Percentiles rank a stretch among this genome's conserved stretches.
phyloP scores from a whole-genome alignment of 495 filamentous ascomycete genomes.

The Chaetomium tenue region DNA sequence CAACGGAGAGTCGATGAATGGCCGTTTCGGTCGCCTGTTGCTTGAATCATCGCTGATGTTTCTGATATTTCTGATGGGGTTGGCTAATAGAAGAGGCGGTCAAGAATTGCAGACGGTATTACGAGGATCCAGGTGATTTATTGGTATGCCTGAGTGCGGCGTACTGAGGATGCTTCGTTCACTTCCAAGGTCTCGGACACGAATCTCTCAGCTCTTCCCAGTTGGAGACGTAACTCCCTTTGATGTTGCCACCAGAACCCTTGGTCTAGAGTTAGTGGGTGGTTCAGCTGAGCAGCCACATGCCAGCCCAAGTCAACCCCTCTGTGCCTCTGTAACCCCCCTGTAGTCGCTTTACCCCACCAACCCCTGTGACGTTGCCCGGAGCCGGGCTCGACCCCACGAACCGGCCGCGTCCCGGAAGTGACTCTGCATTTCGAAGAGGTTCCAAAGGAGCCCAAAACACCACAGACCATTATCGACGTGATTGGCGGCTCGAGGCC shows the following conservation, averaged over 20 bases:
- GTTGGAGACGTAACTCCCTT: not conserved
- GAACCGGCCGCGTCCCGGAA: constrained; percentile 3
- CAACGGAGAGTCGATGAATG: not conserved
- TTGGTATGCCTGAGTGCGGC: constrained; percentile 20
- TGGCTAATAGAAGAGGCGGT: constrained; percentile 1
- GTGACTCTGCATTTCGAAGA: constrained; percentile 34
- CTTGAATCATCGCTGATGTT: constrained; percentile 8
- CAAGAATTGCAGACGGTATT: not conserved
- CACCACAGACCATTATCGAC: not conserved
- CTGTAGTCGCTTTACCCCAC: constrained; percentile 23
- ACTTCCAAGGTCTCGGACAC: constrained; percentile 19
- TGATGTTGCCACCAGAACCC: not conserved
- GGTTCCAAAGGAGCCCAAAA: constrained; percentile 23
- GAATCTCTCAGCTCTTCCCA: constrained; percentile 8
- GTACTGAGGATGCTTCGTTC: not conserved
- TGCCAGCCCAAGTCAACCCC: not conserved
- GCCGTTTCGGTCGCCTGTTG: not conserved
- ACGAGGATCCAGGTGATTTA: constrained; percentile 5
- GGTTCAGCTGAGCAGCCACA: constrained; percentile 10
- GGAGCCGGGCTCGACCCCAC: constrained; percentile 9
- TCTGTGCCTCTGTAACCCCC: constrained; percentile 1
- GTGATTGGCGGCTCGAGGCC: not conserved
- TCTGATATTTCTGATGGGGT: not conserved
- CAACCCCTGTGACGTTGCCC: constrained; percentile 32
- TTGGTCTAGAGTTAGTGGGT: not conserved